Percentiles rank a stretch among this genome's conserved stretches.
These are phyloP conservation scores for Nicotiana paniculata DNA, from an alignment of 257 asterid genomes.

Conservation along the genomic window DNA sequence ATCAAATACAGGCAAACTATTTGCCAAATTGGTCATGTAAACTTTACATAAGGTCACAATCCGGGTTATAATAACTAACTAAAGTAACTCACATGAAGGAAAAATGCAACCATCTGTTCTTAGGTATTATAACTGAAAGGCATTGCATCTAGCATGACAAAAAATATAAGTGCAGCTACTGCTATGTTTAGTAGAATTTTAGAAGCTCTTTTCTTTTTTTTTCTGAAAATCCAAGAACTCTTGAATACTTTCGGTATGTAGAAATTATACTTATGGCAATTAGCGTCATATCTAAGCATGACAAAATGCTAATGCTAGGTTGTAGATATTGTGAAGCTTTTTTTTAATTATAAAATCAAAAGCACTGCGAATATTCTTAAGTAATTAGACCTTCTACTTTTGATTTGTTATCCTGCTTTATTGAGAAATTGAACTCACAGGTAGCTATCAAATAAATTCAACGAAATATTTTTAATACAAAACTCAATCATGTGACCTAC, in stretches of 20 bases:
- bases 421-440: not conserved
- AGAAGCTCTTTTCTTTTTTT: not conserved
- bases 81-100: not conserved
- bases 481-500: conserved; percentile 29
- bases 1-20: not conserved
- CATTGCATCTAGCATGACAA: not conserved
- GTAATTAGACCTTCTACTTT: not conserved
- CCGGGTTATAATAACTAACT: not conserved
- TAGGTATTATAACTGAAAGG: not conserved
- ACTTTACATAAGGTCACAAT: not conserved
- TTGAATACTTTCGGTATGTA: not conserved
- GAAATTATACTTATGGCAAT: not conserved
- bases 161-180: not conserved
- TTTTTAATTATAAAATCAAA: not conserved
- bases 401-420: not conserved
- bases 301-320: not conserved
- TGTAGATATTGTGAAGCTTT: not conserved
- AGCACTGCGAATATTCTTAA: not conserved
- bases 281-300: not conserved
- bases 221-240: not conserved
- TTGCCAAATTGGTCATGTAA: not conserved
- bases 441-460: not conserved
- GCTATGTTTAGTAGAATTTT: not conserved
- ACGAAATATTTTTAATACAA: not conserved
- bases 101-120: not conserved